Evolutionary conservation across 371 early-diverging fungal species (phyloP).

Genomic region (Mortierella polycephala): DNA sequence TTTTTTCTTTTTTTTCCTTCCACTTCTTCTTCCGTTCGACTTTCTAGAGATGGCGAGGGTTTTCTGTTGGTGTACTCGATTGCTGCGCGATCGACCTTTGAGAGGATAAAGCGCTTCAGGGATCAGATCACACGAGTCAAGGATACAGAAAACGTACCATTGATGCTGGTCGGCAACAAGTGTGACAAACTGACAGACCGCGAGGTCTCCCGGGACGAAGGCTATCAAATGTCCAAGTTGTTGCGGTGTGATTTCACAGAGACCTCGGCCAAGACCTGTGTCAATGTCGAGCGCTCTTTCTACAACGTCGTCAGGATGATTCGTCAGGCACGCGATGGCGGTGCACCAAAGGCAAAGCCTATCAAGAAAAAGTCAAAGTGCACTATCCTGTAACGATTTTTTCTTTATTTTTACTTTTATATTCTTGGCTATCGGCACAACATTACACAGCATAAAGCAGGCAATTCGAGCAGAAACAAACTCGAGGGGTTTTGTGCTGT

Average conservation of each 20-base stretch:
- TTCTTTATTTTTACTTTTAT: background rate
- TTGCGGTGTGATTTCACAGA: slow-evolving; percentile 86
- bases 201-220: slow-evolving; percentile 85
- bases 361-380: slow-evolving; percentile 53
- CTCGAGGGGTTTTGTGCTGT: too few species aligned
- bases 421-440: background rate
- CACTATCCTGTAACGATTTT: slow-evolving; percentile 43
- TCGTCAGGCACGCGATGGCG: slow-evolving; percentile 57
- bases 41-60: slow-evolving; percentile 83
- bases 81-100: slow-evolving; percentile 87
- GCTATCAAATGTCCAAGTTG: slow-evolving; percentile 77
- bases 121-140: slow-evolving; percentile 90
- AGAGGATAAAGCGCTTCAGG: slow-evolving; percentile 82
- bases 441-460: background rate
- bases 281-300: slow-evolving; percentile 86
- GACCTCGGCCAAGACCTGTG: slow-evolving; percentile 90
- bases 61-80: slow-evolving; percentile 92
- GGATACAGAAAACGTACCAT: slow-evolving; percentile 81
- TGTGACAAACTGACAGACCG: slow-evolving; percentile 83
- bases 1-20: background rate
- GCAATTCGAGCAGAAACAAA: too few species aligned
- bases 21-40: background rate
- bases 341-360: slow-evolving; percentile 21
- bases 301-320: slow-evolving; percentile 76
- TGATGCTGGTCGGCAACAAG: slow-evolving; percentile 96